A percentile compares a stretch with the other conserved stretches of the same genome.
Evolutionary conservation across 83 land plant genomes (phyloP).

Genomic region (Larix sibirica): DNA sequence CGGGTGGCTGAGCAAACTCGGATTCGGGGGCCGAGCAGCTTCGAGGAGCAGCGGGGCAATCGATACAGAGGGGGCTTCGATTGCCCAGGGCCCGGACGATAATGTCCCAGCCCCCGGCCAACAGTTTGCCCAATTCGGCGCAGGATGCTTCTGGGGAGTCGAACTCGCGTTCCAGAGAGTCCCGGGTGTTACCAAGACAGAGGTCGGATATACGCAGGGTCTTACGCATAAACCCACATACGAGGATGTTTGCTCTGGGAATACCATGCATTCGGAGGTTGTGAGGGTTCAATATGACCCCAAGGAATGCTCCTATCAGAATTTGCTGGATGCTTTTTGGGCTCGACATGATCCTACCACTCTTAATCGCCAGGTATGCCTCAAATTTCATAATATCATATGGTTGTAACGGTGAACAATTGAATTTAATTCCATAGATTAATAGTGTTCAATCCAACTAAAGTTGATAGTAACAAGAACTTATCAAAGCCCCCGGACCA

Average conservation of each 20-base stretch:
- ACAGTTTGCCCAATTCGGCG: constrained; percentile 78
- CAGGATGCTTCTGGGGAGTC: constrained; percentile 94
- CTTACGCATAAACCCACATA: constrained; percentile 54
- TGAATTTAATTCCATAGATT: no score
- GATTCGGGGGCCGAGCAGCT: no score
- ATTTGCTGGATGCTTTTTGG: constrained; percentile 73
- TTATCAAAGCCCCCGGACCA: no score
- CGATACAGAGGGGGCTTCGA: constrained; percentile 1
- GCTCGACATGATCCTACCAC: constrained; percentile 83
- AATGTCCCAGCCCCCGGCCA: constrained; percentile 54
- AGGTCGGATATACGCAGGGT: constrained; percentile 76
- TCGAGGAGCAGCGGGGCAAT: no score
- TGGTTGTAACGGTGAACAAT: no score
- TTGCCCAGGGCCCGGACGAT: constrained; percentile 66
- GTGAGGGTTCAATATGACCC: constrained; percentile 81
- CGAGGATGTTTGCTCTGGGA: constrained; percentile 64
- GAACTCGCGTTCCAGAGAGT: constrained; percentile 89
- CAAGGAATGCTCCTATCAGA: constrained; percentile 43
- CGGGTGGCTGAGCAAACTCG: no score
- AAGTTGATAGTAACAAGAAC: no score
- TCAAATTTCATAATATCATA: no score
- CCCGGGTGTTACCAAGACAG: constrained; percentile 70
- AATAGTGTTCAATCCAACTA: no score
- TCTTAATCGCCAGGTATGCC: constrained; percentile 79
- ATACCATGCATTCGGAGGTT: constrained; percentile 83